Percentiles rank a stretch among this genome's conserved stretches.
Evolutionary conservation across 2,329 filamentous ascomycete genomes (phyloP).

Genomic region (Xylaria sp.): DNA sequence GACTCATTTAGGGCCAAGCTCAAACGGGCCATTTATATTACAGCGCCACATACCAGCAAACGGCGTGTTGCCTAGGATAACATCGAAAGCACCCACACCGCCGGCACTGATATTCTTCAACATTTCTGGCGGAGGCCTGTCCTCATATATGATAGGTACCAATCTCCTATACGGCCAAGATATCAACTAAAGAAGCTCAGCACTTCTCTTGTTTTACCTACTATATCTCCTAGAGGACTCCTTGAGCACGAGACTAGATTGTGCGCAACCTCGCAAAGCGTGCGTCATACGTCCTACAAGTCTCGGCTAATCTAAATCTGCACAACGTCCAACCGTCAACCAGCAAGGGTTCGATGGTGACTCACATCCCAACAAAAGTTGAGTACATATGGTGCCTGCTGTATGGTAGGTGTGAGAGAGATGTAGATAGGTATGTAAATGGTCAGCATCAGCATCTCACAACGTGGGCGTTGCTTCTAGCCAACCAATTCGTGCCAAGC

Average conservation of each 20-base stretch:
- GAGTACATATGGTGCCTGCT: slow-evolving; percentile 11
- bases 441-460: background rate
- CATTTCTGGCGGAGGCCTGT: background rate
- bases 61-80: background rate
- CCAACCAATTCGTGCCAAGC: slow-evolving; percentile 7
- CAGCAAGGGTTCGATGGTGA: slow-evolving; percentile 9
- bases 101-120: background rate
- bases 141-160: no score
- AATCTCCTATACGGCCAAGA: background rate
- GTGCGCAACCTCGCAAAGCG: background rate
- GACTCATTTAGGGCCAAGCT: slow-evolving; percentile 5
- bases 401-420: background rate
- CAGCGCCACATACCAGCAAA: no score
- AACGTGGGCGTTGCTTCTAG: slow-evolving; percentile 3
- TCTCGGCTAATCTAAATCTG: background rate
- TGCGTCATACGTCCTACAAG: background rate
- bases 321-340: background rate
- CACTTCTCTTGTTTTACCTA: no score
- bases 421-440: slow-evolving; percentile 1
- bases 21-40: slow-evolving; percentile 2
- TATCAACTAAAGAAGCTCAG: background rate
- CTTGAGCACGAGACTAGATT: background rate
- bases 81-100: background rate
- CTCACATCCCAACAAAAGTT: slow-evolving; percentile 13
- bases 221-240: no score